Percentiles rank a stretch among this genome's conserved stretches.
These are phyloP conservation scores for Coemansia sp. DNA, from an alignment of 192 early-diverging fungal genomes.

Conservation along the genomic window DNA sequence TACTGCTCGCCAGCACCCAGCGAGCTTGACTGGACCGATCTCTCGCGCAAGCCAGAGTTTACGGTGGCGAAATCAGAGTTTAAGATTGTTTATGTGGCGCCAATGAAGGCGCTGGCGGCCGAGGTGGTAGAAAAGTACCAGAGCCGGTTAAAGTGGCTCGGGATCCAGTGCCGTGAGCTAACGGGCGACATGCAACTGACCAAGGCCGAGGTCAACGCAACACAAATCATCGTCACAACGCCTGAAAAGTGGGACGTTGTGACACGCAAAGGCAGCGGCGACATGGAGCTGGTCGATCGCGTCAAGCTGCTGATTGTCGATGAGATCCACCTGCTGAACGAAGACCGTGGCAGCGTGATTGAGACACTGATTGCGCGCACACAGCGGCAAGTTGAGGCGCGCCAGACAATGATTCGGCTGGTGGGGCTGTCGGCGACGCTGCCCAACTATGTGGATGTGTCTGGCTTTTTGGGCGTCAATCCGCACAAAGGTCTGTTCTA, in stretches of 20 bases:
- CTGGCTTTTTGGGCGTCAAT: conserved; percentile 90
- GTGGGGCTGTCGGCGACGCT: conserved; percentile 97
- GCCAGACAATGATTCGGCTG: conserved; percentile 93
- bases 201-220: conserved; percentile 86
- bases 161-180: conserved; percentile 85
- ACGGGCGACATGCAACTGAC: conserved; percentile 99
- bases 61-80: conserved; percentile 81
- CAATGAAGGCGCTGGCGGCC: conserved; percentile 97
- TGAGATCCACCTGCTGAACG: conserved; percentile 96
- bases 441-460: conserved; percentile 97
- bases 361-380: conserved; percentile 96
- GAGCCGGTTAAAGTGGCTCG: conserved; percentile 76
- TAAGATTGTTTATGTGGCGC: conserved; percentile 98
- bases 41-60: conserved; percentile 50
- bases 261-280: conserved; percentile 92
- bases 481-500: conserved; percentile 90
- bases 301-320: conserved; percentile 94
- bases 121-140: conserved; percentile 94
- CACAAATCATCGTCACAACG: conserved; percentile 98
- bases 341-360: conserved; percentile 94
- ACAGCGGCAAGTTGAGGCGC: conserved; percentile 84
- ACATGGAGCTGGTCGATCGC: conserved; percentile 87
- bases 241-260: conserved; percentile 99
- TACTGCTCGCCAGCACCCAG: conserved; percentile 64
- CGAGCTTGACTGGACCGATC: conserved; percentile 21